Evolutionary conservation across 1,284 basidiomycete genomes (phyloP).

Genomic region (Bjerkandera adusta): DNA sequence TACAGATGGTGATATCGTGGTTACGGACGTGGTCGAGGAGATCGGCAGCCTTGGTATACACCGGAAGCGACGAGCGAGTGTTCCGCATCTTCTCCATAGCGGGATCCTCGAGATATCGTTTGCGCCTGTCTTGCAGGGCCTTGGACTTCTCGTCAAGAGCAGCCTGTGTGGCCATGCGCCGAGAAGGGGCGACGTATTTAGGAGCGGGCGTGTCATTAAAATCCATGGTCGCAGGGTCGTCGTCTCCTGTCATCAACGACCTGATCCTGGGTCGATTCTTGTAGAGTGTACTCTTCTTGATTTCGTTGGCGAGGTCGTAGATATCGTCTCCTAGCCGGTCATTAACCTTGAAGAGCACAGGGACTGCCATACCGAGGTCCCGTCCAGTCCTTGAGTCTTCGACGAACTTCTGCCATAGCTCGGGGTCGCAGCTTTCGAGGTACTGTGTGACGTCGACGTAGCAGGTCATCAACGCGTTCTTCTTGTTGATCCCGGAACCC

Average conservation of each 20-base stretch:
- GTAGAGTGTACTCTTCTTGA: constrained; percentile 55
- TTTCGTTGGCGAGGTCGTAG: constrained; percentile 68
- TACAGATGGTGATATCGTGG: constrained; percentile 89
- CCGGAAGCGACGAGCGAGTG: constrained; percentile 70
- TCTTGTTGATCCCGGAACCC: constrained; percentile 73
- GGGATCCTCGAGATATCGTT: constrained; percentile 66
- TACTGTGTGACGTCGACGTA: constrained; percentile 90
- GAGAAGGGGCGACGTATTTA: constrained; percentile 20
- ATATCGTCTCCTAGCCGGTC: constrained; percentile 74
- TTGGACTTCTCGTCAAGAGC: constrained; percentile 55
- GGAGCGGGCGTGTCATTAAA: constrained; percentile 6
- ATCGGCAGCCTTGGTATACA: constrained; percentile 65
- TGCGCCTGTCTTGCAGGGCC: constrained; percentile 51
- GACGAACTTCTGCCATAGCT: constrained; percentile 77
- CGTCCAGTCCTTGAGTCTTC: constrained; percentile 60
- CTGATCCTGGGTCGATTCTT: constrained; percentile 40
- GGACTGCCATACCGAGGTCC: constrained; percentile 69
- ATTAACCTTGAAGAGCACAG: constrained; percentile 71
- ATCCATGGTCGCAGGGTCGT: constrained; percentile 6
- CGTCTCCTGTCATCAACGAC: constrained; percentile 20
- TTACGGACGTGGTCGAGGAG: constrained; percentile 71
- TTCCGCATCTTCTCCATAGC: constrained; percentile 65
- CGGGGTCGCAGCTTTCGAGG: constrained; percentile 80
- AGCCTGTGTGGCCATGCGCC: constrained; percentile 28
- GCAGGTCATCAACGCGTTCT: constrained; percentile 70